Percentiles rank a stretch among this genome's conserved stretches.
Conservation (phyloP, 129 eudicot genomes). For the Ambrosia trifida region DNA sequence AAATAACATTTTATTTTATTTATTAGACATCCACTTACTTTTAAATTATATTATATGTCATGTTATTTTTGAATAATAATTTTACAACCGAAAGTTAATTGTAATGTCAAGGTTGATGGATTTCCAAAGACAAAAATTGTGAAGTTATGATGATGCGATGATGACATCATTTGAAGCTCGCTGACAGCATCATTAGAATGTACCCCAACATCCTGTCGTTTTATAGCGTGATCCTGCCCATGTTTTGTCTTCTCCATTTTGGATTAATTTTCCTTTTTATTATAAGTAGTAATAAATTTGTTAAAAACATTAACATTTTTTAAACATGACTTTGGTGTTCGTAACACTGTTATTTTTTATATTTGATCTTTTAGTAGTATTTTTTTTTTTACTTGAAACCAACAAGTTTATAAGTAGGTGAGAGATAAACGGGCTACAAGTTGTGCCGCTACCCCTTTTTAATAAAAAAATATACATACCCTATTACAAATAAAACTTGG, state of each 20-base stretch:
- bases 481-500: too few species aligned
- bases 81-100: not conserved
- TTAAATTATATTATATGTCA: not conserved
- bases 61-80: not conserved
- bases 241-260: slow-evolving; percentile 35
- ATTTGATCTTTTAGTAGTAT: too few species aligned
- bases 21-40: too few species aligned
- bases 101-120: not conserved
- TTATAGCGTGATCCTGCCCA: slow-evolving; percentile 38
- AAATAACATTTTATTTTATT: too few species aligned
- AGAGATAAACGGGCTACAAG: too few species aligned
- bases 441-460: too few species aligned
- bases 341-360: not conserved
- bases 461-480: too few species aligned
- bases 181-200: slow-evolving; percentile 32
- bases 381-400: too few species aligned
- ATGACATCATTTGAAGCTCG: slow-evolving; percentile 30
- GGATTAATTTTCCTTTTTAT: slow-evolving; percentile 16
- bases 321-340: not conserved
- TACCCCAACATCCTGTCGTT: slow-evolving; percentile 31
- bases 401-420: too few species aligned
- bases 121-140: not conserved
- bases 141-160: slow-evolving; percentile 26
- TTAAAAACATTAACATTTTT: not conserved
- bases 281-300: not conserved